Conservation (phyloP, 2,329 filamentous ascomycete species). For the Apiospora rasikravindrae region DNA sequence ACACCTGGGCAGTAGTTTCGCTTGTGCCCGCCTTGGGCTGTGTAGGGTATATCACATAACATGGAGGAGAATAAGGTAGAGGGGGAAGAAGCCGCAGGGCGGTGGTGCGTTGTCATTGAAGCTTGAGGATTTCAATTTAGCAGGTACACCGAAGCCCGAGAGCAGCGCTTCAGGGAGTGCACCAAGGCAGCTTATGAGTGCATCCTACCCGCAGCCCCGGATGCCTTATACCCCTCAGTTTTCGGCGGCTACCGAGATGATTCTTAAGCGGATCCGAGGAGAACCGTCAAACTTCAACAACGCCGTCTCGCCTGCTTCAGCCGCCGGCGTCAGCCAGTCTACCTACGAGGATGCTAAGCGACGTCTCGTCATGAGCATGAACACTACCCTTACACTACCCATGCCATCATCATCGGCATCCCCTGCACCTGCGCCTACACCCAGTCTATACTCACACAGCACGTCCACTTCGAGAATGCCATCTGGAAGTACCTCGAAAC, state of each 20-base stretch:
- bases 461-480: background rate
- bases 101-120: background rate
- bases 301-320: slow-evolving; percentile 41
- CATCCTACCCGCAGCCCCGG: slow-evolving; percentile 29
- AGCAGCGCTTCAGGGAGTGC: background rate
- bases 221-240: slow-evolving; percentile 41
- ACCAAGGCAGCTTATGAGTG: slow-evolving; percentile 27
- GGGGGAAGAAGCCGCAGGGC: background rate
- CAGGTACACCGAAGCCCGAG: background rate
- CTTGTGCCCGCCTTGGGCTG: background rate
- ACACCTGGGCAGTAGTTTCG: background rate
- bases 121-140: background rate
- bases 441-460: background rate
- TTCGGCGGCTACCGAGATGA: slow-evolving; percentile 46
- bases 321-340: slow-evolving; percentile 40
- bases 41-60: background rate
- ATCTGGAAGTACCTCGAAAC: background rate
- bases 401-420: slow-evolving; percentile 35
- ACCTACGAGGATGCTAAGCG: slow-evolving; percentile 46
- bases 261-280: slow-evolving; percentile 44
- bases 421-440: slow-evolving; percentile 17
- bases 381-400: slow-evolving; percentile 45
- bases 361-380: slow-evolving; percentile 47
- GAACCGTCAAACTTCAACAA: slow-evolving; percentile 42
- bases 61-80: background rate